Evolutionary conservation across 495 filamentous ascomycete genomes (phyloP), one percentile per base, ranked within the genome.

Genomic region (Penicillium mononematosum): DNA sequence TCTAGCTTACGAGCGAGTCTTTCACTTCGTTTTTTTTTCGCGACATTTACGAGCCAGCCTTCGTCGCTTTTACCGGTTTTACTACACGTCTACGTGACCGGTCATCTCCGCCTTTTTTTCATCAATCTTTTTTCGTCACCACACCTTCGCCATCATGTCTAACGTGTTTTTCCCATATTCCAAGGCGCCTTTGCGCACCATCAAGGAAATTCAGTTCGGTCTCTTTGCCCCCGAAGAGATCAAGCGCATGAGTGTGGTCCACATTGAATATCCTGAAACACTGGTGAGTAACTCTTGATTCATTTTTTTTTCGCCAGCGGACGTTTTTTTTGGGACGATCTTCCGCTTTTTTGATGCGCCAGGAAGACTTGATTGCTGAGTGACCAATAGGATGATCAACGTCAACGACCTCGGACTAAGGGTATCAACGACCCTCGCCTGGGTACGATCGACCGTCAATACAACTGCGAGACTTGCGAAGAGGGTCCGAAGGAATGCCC

Each of bases 171-270:
- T 96, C 63, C 82, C 88, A 54, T 88, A 90, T 70, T 98, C 94
- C 63, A 92, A 90, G 80, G 94, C 94, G 84, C 91, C 92, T 64
- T 78, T 96, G 82, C 91, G 91, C 79, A 91, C 87, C 54, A 90
- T 99, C 60, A 85, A 96, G 81, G 94, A 98, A 82, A 96, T 99
- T 60, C 95, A 98, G 78, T 99, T 99, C 74, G 94, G 94, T 65
- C 85, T 99, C 58, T 79, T 96, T 66, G 92, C 92, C 17, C 94
- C 95, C 1, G 93, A 98, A 69, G 95, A 99, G 74, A 95, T 96
- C 75, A 98, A 98, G 78, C 88, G 85, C 57, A 92, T 96, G 91
- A 96, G 92, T 75, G 92, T 97, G 46, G 86, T 84, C 31, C 88
- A 92, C 64, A 91, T 99, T 58, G 79, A 90, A 70, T 96, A 97